These are phyloP conservation scores for Sporothrix euskadiensis DNA, from an alignment of 2,329 filamentous ascomycete species.

Conservation along the genomic window DNA sequence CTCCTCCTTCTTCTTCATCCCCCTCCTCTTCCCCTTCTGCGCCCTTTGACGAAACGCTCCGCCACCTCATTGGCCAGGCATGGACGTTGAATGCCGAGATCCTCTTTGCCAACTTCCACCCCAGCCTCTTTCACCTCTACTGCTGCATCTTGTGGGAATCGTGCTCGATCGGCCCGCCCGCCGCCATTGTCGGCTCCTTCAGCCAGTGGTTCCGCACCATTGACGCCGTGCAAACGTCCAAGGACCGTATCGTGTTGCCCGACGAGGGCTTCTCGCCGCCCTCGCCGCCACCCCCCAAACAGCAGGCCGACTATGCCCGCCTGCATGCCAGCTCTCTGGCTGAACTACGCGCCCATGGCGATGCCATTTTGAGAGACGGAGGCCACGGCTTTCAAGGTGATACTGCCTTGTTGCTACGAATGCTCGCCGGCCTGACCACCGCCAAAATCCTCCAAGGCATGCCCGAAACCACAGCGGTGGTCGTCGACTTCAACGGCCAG, in stretches of 20 bases:
- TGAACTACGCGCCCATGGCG: slow-evolving; percentile 1
- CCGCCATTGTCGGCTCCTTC: not conserved
- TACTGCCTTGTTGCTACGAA: not conserved
- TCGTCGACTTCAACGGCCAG: not conserved
- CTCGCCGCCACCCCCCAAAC: not conserved
- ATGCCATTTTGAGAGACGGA: not conserved
- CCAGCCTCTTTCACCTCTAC: slow-evolving; percentile 29
- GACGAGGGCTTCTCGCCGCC: not conserved
- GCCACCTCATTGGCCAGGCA: slow-evolving; percentile 27
- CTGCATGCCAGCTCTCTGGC: not conserved
- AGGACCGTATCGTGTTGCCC: not conserved
- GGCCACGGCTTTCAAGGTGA: not conserved
- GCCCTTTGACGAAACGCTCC: not conserved
- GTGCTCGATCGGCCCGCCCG: not conserved
- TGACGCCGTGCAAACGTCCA: not conserved
- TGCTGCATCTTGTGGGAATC: slow-evolving; percentile 33
- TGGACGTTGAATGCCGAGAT: slow-evolving; percentile 33
- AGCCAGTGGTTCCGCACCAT: slow-evolving; percentile 23
- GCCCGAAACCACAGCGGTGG: slow-evolving; percentile 5
- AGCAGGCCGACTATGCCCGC: not conserved
- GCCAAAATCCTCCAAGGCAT: not conserved
- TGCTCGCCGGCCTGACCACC: not conserved
- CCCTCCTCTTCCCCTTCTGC: not conserved
- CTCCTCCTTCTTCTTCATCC: not conserved
- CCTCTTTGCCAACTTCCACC: slow-evolving; percentile 29